phyloP scores from a whole-genome alignment of 2,329 filamentous ascomycete species.

The Pestalotiopsis fici region DNA sequence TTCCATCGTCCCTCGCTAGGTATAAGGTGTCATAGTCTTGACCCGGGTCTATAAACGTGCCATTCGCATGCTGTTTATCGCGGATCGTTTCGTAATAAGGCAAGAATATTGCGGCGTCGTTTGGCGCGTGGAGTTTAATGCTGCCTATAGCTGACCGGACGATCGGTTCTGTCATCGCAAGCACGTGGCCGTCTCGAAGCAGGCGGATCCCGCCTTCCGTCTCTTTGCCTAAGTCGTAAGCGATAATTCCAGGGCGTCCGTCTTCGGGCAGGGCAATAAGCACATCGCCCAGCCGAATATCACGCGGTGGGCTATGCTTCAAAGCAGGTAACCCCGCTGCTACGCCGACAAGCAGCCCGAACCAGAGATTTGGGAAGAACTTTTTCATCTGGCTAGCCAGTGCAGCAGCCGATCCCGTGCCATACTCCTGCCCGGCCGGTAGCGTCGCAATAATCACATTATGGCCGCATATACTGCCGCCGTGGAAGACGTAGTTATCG shows the following conservation, averaged over 20 bases:
- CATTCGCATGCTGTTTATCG: slow-evolving; percentile 18
- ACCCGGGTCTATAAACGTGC: slow-evolving; percentile 31
- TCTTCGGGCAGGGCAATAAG: slow-evolving; percentile 29
- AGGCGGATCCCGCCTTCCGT: slow-evolving; percentile 26
- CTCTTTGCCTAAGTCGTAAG: slow-evolving; percentile 37
- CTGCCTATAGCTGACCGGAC: slow-evolving; percentile 34
- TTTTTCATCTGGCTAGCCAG: too few relatives aligned
- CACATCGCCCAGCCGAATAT: slow-evolving; percentile 39
- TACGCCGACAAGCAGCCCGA: too few relatives aligned
- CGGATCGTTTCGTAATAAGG: slow-evolving; percentile 23
- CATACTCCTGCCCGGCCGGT: too few relatives aligned
- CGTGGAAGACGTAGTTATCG: too few relatives aligned
- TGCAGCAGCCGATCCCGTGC: too few relatives aligned
- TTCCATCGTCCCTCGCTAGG: too few relatives aligned
- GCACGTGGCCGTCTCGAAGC: slow-evolving; percentile 21
- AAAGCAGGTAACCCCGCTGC: too few relatives aligned
- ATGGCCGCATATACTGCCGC: too few relatives aligned
- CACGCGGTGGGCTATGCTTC: too few relatives aligned
- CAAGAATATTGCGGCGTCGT: slow-evolving; percentile 21
- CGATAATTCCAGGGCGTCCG: slow-evolving; percentile 26
- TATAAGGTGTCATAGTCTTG: slow-evolving; percentile 18
- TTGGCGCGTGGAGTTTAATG: slow-evolving; percentile 25
- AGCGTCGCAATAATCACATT: too few relatives aligned
- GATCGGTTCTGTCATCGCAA: slow-evolving; percentile 29
- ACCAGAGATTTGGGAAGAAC: too few relatives aligned